Percentiles rank a stretch among this genome's conserved stretches.
Evolutionary conservation across 345 rosid species (phyloP).

Genomic region (Salix udensis): DNA sequence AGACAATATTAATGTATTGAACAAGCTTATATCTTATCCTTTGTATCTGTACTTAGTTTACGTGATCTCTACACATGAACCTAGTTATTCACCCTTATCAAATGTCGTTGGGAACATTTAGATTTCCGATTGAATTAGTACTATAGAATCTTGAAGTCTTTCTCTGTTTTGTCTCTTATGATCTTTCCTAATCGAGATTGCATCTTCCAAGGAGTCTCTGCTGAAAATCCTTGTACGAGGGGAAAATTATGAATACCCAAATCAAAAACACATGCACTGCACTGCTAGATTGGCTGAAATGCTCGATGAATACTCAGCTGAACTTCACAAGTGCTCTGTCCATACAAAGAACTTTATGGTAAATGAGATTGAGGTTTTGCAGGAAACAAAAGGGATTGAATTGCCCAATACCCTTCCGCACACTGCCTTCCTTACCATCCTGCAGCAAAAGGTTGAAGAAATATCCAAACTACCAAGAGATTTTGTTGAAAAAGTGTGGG

Average conservation of each 20-base stretch:
- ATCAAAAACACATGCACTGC: slow-evolving; percentile 31
- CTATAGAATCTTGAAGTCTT: too few relatives aligned
- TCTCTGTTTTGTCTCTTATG: too few relatives aligned
- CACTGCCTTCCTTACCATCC: slow-evolving; percentile 18
- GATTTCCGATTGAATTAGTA: too few relatives aligned
- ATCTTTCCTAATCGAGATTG: background rate
- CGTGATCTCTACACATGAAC: too few relatives aligned
- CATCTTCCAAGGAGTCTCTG: slow-evolving; percentile 39
- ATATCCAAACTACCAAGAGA: slow-evolving; percentile 8
- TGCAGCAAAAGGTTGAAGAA: slow-evolving; percentile 21
- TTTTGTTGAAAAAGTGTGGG: slow-evolving; percentile 25
- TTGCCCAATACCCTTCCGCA: slow-evolving; percentile 35
- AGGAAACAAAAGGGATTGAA: slow-evolving; percentile 31
- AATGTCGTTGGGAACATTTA: too few relatives aligned
- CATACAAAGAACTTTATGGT: slow-evolving; percentile 7
- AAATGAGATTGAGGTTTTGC: slow-evolving; percentile 29
- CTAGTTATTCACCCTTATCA: too few relatives aligned
- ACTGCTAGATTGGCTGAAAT: slow-evolving; percentile 29
- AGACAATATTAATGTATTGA: too few relatives aligned
- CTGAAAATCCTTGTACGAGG: slow-evolving; percentile 38
- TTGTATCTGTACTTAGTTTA: too few relatives aligned
- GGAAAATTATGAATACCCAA: slow-evolving; percentile 38
- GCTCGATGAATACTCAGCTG: slow-evolving; percentile 4
- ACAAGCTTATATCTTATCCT: too few relatives aligned
- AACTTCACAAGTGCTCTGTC: slow-evolving; percentile 3